These are phyloP conservation scores for Elongisporangium anandrum DNA, from an alignment of 352 stramenopile genomes.

Conservation along the genomic window DNA sequence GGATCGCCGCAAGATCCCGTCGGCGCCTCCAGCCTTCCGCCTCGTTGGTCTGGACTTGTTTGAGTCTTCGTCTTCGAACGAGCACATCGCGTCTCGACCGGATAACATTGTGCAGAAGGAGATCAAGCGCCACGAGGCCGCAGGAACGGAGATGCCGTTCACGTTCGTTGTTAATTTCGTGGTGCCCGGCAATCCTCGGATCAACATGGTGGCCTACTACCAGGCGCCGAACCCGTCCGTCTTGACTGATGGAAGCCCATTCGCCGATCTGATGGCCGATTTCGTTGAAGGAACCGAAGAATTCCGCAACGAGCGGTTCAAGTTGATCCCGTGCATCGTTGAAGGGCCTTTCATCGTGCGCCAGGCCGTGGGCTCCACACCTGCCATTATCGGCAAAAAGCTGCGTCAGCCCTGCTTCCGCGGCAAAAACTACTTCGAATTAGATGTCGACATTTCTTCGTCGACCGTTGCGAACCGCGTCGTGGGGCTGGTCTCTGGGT, in stretches of 20 bases:
- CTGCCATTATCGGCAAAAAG: slow-evolving; percentile 74
- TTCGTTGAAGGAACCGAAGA: slow-evolving; percentile 74
- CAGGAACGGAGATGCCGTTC: slow-evolving; percentile 64
- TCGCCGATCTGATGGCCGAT: slow-evolving; percentile 65
- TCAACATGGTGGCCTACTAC: slow-evolving; percentile 72
- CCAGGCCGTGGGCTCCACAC: slow-evolving; percentile 68
- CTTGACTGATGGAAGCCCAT: slow-evolving; percentile 50
- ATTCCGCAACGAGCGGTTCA: slow-evolving; percentile 79
- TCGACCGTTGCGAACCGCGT: slow-evolving; percentile 74
- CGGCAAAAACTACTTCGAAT: slow-evolving; percentile 69
- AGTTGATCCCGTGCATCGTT: slow-evolving; percentile 78
- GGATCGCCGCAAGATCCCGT: slow-evolving; percentile 70
- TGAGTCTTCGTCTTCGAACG: slow-evolving; percentile 40
- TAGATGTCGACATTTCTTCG: slow-evolving; percentile 71
- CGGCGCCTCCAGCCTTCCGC: slow-evolving; percentile 54
- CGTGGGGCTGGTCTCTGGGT: slow-evolving; percentile 59
- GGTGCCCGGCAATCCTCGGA: slow-evolving; percentile 51
- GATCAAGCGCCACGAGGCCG: slow-evolving; percentile 46
- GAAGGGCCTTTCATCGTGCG: slow-evolving; percentile 79
- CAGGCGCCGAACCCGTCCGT: slow-evolving; percentile 48
- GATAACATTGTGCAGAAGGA: slow-evolving; percentile 67
- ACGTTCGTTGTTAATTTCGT: slow-evolving; percentile 82
- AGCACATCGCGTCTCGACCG: slow-evolving; percentile 54
- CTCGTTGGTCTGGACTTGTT: slow-evolving; percentile 69
- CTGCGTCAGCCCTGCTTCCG: slow-evolving; percentile 58